Conservation (phyloP, 108 stramenopile species). For the Cyclotella baltica region DNA sequence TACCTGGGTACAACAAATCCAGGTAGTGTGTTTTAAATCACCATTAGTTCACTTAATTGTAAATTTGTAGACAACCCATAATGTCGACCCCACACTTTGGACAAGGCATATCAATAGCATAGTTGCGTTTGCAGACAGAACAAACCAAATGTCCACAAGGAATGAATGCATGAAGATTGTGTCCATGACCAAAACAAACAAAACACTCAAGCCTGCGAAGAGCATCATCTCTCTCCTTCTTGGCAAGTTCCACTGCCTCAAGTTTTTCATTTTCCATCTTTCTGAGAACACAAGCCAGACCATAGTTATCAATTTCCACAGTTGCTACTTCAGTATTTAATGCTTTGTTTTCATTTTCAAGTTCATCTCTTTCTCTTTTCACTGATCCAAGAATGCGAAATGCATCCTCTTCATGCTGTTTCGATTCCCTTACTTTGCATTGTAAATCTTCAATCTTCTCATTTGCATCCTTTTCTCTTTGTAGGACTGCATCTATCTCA, state of each 20-base stretch:
- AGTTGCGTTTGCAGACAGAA: background rate
- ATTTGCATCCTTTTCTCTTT: background rate
- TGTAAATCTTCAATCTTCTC: background rate
- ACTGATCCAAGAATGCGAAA: background rate
- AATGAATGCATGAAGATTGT: background rate
- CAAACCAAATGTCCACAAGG: background rate
- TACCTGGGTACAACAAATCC: too few species aligned
- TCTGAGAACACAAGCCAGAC: too few species aligned
- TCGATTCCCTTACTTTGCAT: background rate
- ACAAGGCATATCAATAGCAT: background rate
- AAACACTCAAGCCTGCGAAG: background rate
- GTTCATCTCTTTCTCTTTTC: too few species aligned
- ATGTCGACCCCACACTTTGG: background rate
- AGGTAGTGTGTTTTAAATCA: too few species aligned
- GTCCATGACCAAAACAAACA: background rate
- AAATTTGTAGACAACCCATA: background rate
- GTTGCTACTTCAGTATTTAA: too few species aligned
- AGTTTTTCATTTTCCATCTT: background rate
- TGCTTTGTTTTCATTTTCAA: too few species aligned
- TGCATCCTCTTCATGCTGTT: background rate
- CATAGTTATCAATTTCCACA: too few species aligned
- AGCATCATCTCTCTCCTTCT: background rate
- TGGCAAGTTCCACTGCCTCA: background rate
- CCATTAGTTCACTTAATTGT: too few species aligned
- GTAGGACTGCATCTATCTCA: background rate